Conservation (phyloP, 768 basidiomycete genomes). For the Tylopilus rubrobrunneus region DNA sequence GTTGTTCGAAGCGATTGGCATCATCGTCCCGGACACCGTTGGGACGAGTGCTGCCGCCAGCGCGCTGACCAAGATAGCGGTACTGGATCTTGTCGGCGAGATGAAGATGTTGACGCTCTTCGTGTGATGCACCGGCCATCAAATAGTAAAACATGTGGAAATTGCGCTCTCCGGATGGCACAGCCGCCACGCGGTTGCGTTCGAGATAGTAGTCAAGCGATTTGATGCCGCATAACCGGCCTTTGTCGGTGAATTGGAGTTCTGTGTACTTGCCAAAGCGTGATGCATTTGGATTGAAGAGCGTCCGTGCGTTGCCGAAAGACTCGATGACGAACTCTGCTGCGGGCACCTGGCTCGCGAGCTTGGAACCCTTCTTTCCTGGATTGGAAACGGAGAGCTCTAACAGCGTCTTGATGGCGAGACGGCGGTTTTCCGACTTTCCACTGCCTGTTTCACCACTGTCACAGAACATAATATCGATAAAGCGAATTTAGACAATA, state of each 20-base stretch:
- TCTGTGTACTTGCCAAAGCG: conserved; percentile 98
- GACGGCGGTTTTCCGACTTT: conserved; percentile 85
- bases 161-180: conserved; percentile 89
- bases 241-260: conserved; percentile 92
- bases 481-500: neutral
- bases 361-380: conserved; percentile 87
- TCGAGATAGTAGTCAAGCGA: conserved; percentile 91
- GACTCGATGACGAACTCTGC: conserved; percentile 94
- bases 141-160: conserved; percentile 99
- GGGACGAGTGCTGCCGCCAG: conserved; percentile 38
- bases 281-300: conserved; percentile 93
- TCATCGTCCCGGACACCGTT: conserved; percentile 70
- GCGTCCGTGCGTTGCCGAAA: conserved; percentile 89
- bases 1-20: conserved; percentile 83
- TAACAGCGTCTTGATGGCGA: conserved; percentile 88
- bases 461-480: conserved; percentile 8
- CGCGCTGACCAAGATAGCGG: too few species aligned
- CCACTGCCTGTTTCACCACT: conserved; percentile 93
- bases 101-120: conserved; percentile 89
- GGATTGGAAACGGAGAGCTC: conserved; percentile 84
- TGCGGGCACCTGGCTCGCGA: conserved; percentile 52
- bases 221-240: conserved; percentile 50
- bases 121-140: too few species aligned
- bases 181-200: conserved; percentile 60
- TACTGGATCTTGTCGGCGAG: too few species aligned